Evolutionary conservation across 140 eudicot genomes (phyloP), one percentile per base, ranked within the genome.

Genomic region (Senecio squalidus): DNA sequence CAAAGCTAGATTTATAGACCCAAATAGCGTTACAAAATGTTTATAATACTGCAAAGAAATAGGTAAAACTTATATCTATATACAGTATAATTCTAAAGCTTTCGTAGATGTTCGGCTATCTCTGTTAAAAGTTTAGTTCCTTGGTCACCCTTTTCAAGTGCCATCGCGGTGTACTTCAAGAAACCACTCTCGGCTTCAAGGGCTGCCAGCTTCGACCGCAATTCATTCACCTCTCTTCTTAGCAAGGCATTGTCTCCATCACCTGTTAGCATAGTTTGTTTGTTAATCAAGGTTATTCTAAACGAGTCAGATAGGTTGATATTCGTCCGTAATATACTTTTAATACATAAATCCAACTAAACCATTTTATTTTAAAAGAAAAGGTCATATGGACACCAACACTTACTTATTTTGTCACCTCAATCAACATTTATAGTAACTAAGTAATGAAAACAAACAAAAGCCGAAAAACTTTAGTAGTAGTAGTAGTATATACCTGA

Each of bases 161-260:
- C 70, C 85, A 82, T 76, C 4, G 92, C 84, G 2, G 94, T 80
- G 34, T 80, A 84, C 76, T 83, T 85, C 45, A 90, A 76, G 76
- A 85, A 90, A 60, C 78, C 86, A 24, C 88, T 90, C 22, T 85
- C 95, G 29, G 89, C 97, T 80, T 90, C 97, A 31, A 90, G 65
- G 66, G 85, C 89, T 29, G 85, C 82, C 77, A 89, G 27, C 67
- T 83, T 85, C 72, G 75, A 84, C 71, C 85, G 74, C 50, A 89
- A 58, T 4, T 60, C 36, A 7, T 83, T 77, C 64, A 85, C 76
- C 67, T 85, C 97, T 70, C 69, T 81, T 41, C 71, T 67, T 40
- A 90, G 84, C 21, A 49, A 27, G 0, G 62, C 76, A 24, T 82
- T 80, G 20, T 58, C 67, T 6, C 57, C 83, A 1, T 58, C 78